phyloP scores from a whole-genome alignment of 2,329 filamentous ascomycete species.

The Aspergillus sp. region DNA sequence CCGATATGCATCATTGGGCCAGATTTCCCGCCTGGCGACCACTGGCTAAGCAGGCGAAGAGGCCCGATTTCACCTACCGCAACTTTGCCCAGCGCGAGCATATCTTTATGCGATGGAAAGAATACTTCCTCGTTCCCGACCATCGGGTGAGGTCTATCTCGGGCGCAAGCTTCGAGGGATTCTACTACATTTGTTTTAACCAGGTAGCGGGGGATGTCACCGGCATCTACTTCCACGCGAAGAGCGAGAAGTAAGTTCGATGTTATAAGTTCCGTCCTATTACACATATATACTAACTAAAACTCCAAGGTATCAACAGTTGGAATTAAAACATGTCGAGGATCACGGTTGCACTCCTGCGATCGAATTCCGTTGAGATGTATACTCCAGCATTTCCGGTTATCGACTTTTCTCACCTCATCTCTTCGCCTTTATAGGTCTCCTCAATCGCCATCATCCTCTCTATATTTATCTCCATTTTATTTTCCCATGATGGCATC shows the following conservation, averaged over 20 bases:
- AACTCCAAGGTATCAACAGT: constrained; percentile 75
- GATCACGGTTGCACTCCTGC: constrained; percentile 80
- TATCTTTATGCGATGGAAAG: constrained; percentile 99
- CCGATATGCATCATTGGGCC: constrained; percentile 89
- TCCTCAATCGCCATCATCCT: not conserved
- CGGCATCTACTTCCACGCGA: constrained; percentile 96
- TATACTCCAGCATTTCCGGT: not conserved
- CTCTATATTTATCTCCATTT: not conserved
- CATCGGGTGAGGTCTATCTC: constrained; percentile 87
- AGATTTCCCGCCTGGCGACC: constrained; percentile 86
- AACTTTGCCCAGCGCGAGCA: constrained; percentile 79
- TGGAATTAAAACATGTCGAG: constrained; percentile 85
- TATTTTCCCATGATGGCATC: not conserved
- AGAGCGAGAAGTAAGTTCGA: constrained; percentile 84
- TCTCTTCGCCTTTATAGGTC: not conserved
- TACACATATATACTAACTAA: constrained; percentile 14
- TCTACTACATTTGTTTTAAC: constrained; percentile 99
- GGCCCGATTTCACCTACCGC: constrained; percentile 59
- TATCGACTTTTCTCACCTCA: constrained; percentile 1
- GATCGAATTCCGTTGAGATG: constrained; percentile 77
- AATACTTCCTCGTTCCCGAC: constrained; percentile 94
- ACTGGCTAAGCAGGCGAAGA: constrained; percentile 63
- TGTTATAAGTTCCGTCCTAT: not conserved
- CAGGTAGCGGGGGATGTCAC: constrained; percentile 81
- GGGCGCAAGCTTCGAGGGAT: constrained; percentile 95